phyloP scores from a whole-genome alignment of 192 early-diverging fungal genomes.

The Obelidium mucronatum region DNA sequence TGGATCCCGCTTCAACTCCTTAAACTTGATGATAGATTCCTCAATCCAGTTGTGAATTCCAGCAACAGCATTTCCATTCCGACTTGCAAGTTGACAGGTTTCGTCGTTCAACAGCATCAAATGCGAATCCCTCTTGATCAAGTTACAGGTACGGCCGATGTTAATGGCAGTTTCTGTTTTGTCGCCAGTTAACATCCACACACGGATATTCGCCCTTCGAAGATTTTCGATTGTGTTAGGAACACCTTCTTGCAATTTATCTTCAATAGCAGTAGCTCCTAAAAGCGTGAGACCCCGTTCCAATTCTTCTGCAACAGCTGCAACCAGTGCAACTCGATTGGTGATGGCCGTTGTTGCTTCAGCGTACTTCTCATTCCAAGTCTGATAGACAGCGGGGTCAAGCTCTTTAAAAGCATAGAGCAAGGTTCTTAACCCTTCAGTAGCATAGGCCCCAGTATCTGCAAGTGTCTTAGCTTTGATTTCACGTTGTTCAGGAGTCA shows the following conservation, averaged over 20 bases:
- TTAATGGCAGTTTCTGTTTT: conserved; percentile 90
- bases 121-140: conserved; percentile 63
- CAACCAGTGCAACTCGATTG: conserved; percentile 78
- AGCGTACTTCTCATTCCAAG: conserved; percentile 74
- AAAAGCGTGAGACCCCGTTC: conserved; percentile 75
- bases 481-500: background rate
- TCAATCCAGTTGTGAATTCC: background rate
- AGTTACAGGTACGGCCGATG: conserved; percentile 80
- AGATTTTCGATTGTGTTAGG: conserved; percentile 84
- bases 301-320: conserved; percentile 75
- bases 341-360: conserved; percentile 75
- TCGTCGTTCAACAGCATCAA: conserved; percentile 42
- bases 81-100: background rate
- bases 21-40: background rate
- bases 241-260: conserved; percentile 82
- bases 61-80: background rate
- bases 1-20: background rate
- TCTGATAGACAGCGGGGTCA: conserved; percentile 72
- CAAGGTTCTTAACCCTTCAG: conserved; percentile 78
- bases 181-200: conserved; percentile 92
- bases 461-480: conserved; percentile 26
- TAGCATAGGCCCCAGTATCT: conserved; percentile 41
- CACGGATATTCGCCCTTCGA: conserved; percentile 75
- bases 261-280: conserved; percentile 88
- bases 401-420: conserved; percentile 81